Base-by-base conservation (phyloP, 2,329 filamentous ascomycete species). In the Erysiphe pulchra region DNA sequence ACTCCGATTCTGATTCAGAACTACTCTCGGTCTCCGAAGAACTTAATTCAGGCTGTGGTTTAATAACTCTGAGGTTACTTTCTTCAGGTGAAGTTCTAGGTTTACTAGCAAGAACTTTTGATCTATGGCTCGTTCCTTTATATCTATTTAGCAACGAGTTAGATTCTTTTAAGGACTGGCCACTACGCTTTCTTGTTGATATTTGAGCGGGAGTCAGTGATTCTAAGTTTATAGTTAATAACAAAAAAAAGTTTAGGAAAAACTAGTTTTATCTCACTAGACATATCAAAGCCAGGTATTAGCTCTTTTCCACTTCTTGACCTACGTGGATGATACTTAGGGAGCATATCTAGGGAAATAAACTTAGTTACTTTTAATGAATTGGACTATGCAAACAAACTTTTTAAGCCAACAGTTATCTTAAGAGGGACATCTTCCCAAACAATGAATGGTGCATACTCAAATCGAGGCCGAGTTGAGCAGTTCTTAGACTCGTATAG, bases 1-100 rank as follows among this genome's bases (percentile, higher is more conserved):
- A 56, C 30, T 57, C 55, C 13, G 55, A 57, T 36, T 58, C 55
- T 45, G 57, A 56, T 45, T 57, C 57, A 4, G 55, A 58, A 43
- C 52, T 56, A 32, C 49, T 52, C 37, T 58, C 55, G 14, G 56
- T 53, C 28, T 56, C 56, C 2, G 54, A 55, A 32, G 56, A 57
- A 39, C 56, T 57, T 46, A 55, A 51, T 37, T 58, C 56, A 8
- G 47, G 53, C 14, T 51, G 47, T 4, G 53, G 54, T 2, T 54
- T 51, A n/a, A 53, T 49, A 2, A 50, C 45, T 38, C 54, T 54
- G 20, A 43, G 16, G 17, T 34, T 47, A 28, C 46, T 48, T 34
- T 52, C 52, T 16, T 53, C 53, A 45, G 50, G 53, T 28, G 50
- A 30, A 30, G 36, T 50, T 9, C 42, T 44, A 16, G 48, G 38